Evolutionary conservation across 139 green algal species (phyloP), one percentile per base, ranked within the genome.

Genomic region (Micractinium sp.): DNA sequence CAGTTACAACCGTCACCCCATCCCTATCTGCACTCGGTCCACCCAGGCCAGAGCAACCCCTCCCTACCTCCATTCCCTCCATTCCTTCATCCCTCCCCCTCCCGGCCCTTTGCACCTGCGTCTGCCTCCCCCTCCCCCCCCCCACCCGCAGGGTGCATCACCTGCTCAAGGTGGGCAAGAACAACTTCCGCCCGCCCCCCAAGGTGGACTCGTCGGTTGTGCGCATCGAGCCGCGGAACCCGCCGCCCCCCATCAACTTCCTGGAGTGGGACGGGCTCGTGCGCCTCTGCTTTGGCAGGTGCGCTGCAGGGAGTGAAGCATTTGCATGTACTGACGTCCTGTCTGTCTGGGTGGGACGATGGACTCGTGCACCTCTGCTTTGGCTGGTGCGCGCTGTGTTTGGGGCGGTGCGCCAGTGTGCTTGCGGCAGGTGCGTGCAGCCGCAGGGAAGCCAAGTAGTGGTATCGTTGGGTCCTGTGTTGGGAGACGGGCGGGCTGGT

Each of bases 141-240:
- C 9, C 18, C 38, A 27, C 4, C 36, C 39, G 63, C 80, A 83
- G 91, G 53, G 89, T 93, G 33, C 73, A 90, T 75, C 91, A 93
- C 82, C 82, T 93, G 60, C n/a, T 91, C 67, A 93, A 97, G 89
- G 95, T 99, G 39, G 98, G 97, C 69, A 96, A 94, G 82, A 99
- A 99, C 93, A 99, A 98, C 91, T 98, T 99, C 91, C 91, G 96
- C 18, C 98, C 98, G 41, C 98, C 98, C 0, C 98, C 98, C 73
- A 99, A 99, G 92, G 98, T 99, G 15, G 98, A 99, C 93, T 98
- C 93, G 9, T 97, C 93, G 41, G 97, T 99, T 36, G 97, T 99
- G 92, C 94, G 98, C 35, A 99, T 99, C 74, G 98, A 99, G 93
- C 98, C 98, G 66, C 93, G 97, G 38, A 95, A 97, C 90, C 98